Evolutionary conservation across 1,139 yeast species (phyloP), one percentile per base, ranked within the genome.

Genomic region (Hanseniaspora uvarum): DNA sequence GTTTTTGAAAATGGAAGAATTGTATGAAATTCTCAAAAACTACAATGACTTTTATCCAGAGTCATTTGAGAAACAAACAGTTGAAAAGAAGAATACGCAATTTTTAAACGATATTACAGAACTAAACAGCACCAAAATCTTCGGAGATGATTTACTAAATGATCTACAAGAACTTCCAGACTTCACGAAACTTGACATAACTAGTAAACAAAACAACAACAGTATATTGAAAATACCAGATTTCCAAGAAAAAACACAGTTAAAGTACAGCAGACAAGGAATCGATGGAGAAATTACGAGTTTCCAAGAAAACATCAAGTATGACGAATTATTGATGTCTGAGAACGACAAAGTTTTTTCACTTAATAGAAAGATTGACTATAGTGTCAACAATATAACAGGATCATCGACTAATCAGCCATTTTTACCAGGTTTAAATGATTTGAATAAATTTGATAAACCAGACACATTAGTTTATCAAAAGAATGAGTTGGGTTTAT

Each of bases 361-460:
- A 1, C 66, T 88, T 56, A 80, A 76, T 44, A 75, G 98, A 59
- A 77, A 81, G 57, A 79, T 81, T 59, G 79, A 81, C 7, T 74
- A 83, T 3, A 80, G 79, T 59, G 72, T 75, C 28, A 84, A 81
- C 53, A 71, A 81, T 2, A 70, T 86, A 1, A 72, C 77, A 48
- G 97, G 97, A 0, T 74, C 80, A 7, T 76, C 95, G 0, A 77
- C 81, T 23, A 86, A 78, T 62, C 70, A 92, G 62, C 98, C 99
- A 0, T 92, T 94, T 65, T 83, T 85, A 54, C 98, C 98, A 0
- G 97, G 98, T 59, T 68, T 80, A 59, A 70, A 70, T 39, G 63
- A 64, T 1, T 33, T 57, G 1, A 54, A 47, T 65, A 68, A 54
- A 33, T 62, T 60, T 44, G 46, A 56, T 4, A 48, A 51, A 16